These are phyloP conservation scores for Astrocystis sublimbata DNA, from an alignment of 495 filamentous ascomycete species.

Conservation along the genomic window DNA sequence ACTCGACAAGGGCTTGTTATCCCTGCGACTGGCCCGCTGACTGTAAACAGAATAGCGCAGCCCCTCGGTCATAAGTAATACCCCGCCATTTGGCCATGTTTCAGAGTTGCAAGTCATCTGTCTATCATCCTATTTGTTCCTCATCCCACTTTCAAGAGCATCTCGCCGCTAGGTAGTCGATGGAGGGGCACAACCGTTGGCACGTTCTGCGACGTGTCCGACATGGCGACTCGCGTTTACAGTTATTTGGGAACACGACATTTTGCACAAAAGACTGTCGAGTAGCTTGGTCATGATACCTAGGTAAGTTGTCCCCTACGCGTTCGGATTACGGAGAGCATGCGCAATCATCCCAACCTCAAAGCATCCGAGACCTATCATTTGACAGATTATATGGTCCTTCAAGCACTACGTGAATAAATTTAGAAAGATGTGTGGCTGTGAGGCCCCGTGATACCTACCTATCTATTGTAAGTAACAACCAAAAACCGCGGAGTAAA, in stretches of 20 bases:
- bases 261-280: no score
- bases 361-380: background rate
- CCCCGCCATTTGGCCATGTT: slow-evolving; percentile 19
- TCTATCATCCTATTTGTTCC: slow-evolving; percentile 1
- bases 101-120: background rate
- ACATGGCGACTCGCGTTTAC: background rate
- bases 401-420: background rate
- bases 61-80: slow-evolving; percentile 2
- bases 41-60: background rate
- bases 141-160: background rate
- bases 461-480: no score
- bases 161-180: background rate
- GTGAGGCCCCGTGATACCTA: background rate
- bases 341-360: background rate
- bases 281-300: no score
- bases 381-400: background rate
- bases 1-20: background rate
- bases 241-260: background rate
- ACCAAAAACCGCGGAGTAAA: background rate
- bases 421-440: background rate
- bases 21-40: background rate
- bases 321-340: background rate
- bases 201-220: background rate
- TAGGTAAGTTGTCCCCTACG: no score
- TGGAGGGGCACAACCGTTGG: background rate